These are phyloP conservation scores for Corylus heterophylla DNA, from an alignment of 306 rosid species.

Conservation along the genomic window DNA sequence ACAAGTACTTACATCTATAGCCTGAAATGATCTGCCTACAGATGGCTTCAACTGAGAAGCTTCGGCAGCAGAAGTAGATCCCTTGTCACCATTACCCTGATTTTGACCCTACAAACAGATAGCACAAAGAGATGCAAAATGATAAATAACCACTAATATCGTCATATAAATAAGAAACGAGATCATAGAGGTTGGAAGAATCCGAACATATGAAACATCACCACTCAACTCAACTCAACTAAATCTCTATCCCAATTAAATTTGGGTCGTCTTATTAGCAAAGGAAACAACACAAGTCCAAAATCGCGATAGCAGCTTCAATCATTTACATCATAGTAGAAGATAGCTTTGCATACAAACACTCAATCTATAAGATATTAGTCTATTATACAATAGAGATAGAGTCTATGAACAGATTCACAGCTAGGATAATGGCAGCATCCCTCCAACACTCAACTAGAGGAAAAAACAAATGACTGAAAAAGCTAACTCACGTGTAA, in stretches of 20 bases:
- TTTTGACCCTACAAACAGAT: constrained; percentile 45
- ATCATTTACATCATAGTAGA: not conserved
- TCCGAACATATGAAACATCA: not conserved
- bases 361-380: not conserved
- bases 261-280: not conserved
- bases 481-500: not conserved
- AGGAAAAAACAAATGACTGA: not conserved
- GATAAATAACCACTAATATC: not conserved
- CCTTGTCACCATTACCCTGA: constrained; percentile 47
- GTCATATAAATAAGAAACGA: constrained; percentile 4
- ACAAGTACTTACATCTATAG: constrained; percentile 58
- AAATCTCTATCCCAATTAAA: not conserved
- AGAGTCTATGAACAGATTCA: not conserved
- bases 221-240: not conserved
- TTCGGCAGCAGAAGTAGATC: constrained; percentile 59
- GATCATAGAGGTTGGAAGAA: not conserved
- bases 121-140: constrained; percentile 10
- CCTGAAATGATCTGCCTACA: constrained; percentile 44
- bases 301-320: not conserved
- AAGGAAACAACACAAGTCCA: not conserved
- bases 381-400: not conserved
- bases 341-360: not conserved
- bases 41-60: constrained; percentile 54
- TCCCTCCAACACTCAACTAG: not conserved
- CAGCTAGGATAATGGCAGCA: not conserved